Base-by-base conservation (phyloP, 495 filamentous ascomycete species). In the Rostrohypoxylon terebratum region DNA sequence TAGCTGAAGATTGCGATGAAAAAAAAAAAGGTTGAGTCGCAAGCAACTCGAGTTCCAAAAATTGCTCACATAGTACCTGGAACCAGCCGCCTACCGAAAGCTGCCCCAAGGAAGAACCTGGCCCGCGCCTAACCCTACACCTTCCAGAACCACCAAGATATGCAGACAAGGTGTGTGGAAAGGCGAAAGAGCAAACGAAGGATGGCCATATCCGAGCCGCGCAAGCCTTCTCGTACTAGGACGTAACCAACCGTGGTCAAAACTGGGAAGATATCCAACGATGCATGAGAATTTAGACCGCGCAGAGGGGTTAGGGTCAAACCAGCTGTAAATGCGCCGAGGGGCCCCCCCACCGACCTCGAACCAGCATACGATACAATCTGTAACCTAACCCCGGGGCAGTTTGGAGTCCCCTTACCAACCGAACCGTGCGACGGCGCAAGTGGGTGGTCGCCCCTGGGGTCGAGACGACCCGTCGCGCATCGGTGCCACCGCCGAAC, bases 351-450 rank as follows among this genome's bases (percentile, higher is more conserved):
- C 59, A 31, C 16, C 13, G 5, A 18, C 18, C 23, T 28, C 5
- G 23, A 55, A 8, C 28, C 38, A 59, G 18, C n/a, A 20, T 51
- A 63, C 28, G 54, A 47, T 51, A 50, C 25, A 6, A 34, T 31
- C 45, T 34, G 38, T 63, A 53, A 42, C 38, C 45, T 23, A 20
- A 48, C 20, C 45, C 45, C 2, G 11, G 47, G 47, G 47, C 47
- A 50, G 20, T 40, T n/a, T 33, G 68, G 60, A 64, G 68, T 63
- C 68, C 68, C 61, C 68, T 70, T 5, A 70, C 68, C 68, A 70
- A 70, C 68, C 68, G 60, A 70, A 33, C 68, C 68, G 68, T n/a
- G 61, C 48, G 47, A 53, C 68, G 59, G 53, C 60, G 31, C 53
- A 69, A 69, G 67, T 69, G 67, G 67, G 67, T 60, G 44, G 60